Evolutionary conservation across 2,329 filamentous ascomycete genomes (phyloP).

Genomic region (Parafenestella ontariensis): DNA sequence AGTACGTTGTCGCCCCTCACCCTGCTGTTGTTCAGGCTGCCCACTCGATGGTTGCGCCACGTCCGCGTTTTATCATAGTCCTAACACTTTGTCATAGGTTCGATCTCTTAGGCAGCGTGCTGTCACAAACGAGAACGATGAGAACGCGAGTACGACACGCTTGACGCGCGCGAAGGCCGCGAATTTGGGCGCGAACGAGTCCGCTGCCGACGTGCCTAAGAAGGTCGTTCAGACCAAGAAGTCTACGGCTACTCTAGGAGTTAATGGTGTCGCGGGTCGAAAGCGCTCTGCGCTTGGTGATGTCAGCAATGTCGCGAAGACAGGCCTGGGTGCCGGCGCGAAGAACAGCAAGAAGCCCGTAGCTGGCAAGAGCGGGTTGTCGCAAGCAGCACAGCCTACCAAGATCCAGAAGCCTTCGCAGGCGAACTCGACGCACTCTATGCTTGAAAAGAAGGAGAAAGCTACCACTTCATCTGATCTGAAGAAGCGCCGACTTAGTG

Average conservation of each 20-base stretch:
- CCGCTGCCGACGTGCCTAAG: constrained; percentile 64
- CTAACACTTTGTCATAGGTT: constrained; percentile 62
- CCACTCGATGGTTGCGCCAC: constrained; percentile 13
- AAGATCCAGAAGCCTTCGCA: constrained; percentile 77
- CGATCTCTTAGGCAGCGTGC: constrained; percentile 76
- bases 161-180: constrained; percentile 93
- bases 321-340: constrained; percentile 57
- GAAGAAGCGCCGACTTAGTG: constrained; percentile 79
- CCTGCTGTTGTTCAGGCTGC: constrained; percentile 12
- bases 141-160: constrained; percentile 80
- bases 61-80: constrained; percentile 8
- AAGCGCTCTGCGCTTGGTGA: constrained; percentile 89
- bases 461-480: constrained; percentile 65
- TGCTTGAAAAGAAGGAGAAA: constrained; percentile 73
- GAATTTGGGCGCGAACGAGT: constrained; percentile 63
- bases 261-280: constrained; percentile 58
- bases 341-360: constrained; percentile 73
- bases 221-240: constrained; percentile 56
- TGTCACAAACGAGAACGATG: constrained; percentile 91
- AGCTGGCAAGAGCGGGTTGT: constrained; percentile 70
- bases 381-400: constrained; percentile 80
- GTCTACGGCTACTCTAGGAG: constrained; percentile 44
- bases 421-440: constrained; percentile 67
- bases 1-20: constrained; percentile 53
- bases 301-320: constrained; percentile 93